Percentiles rank a stretch among this genome's conserved stretches.
Evolutionary conservation across 495 filamentous ascomycete genomes (phyloP).

Genomic region (Tuber aestivum): DNA sequence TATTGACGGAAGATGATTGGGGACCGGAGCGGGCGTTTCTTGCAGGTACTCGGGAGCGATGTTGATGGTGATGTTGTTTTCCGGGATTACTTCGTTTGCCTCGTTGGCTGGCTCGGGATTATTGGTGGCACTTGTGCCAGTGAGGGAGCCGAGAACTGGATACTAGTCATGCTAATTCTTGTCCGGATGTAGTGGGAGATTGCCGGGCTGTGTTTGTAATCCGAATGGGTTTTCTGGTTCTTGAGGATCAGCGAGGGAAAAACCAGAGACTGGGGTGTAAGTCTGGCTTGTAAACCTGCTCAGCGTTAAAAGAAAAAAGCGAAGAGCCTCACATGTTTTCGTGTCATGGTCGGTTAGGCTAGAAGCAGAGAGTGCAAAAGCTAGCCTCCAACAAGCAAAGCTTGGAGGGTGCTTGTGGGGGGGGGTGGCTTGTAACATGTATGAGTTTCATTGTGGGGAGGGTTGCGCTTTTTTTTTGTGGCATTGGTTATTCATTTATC

Average conservation of each 20-base stretch:
- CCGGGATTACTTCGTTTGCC: neutral
- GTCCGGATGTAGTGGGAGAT: neutral
- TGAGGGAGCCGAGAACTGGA: neutral
- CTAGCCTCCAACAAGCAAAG: too few species aligned
- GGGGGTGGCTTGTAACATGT: too few species aligned
- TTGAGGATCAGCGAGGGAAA: too few species aligned
- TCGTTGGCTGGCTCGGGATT: neutral
- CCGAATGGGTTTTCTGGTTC: neutral
- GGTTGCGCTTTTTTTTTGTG: too few species aligned
- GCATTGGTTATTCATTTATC: too few species aligned
- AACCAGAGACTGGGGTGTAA: neutral
- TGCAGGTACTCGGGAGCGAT: neutral
- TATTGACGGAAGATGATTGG: neutral
- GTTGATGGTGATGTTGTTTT: neutral
- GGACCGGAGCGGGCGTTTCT: too few species aligned
- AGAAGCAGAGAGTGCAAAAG: too few species aligned
- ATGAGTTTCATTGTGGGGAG: too few species aligned
- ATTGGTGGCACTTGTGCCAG: neutral
- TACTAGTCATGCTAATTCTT: neutral
- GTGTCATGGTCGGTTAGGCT: too few species aligned
- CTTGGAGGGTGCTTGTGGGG: too few species aligned
- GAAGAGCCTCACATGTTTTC: too few species aligned
- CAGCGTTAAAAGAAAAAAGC: too few species aligned
- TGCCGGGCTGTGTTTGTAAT: neutral
- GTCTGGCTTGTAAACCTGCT: neutral